Conservation (phyloP, 108 stramenopile genomes). For the Fragilariopsis cylindrus region DNA sequence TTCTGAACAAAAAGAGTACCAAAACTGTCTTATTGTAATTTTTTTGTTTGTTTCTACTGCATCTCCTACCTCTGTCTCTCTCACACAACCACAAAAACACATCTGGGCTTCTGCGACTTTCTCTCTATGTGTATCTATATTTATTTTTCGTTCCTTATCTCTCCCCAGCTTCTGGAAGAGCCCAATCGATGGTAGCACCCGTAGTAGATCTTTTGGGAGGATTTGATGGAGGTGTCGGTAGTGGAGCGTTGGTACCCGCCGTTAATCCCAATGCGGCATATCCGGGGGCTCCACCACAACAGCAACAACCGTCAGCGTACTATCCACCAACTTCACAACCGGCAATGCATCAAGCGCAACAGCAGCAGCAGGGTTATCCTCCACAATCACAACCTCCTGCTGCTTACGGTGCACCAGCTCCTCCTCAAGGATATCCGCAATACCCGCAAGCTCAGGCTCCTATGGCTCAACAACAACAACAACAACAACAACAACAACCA, state of each 20-base stretch:
- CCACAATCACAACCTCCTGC: conserved; percentile 8
- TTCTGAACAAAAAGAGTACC: neutral
- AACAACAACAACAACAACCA: conserved; percentile 22
- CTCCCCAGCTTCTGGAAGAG: neutral
- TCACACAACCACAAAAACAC: neutral
- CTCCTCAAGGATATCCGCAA: conserved; percentile 4
- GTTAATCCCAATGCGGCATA: conserved; percentile 23
- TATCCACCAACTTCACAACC: conserved; percentile 25
- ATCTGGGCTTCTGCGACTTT: no score
- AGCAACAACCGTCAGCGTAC: conserved; percentile 14
- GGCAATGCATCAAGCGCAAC: neutral
- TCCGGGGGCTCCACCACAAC: conserved; percentile 22
- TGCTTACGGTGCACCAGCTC: conserved; percentile 9
- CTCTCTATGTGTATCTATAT: neutral
- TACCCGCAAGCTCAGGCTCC: conserved; percentile 14
- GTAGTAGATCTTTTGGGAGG: conserved; percentile 7
- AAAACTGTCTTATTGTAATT: neutral
- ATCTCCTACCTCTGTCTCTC: neutral
- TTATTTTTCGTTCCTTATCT: conserved; percentile 11
- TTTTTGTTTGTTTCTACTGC: neutral
- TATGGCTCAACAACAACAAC: conserved; percentile 21
- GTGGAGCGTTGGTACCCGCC: conserved; percentile 26
- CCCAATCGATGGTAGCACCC: conserved; percentile 9
- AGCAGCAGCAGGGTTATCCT: conserved; percentile 4
- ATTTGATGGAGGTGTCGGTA: neutral